Conservation (phyloP, 768 basidiomycete species). For the Pisolithus albus region DNA sequence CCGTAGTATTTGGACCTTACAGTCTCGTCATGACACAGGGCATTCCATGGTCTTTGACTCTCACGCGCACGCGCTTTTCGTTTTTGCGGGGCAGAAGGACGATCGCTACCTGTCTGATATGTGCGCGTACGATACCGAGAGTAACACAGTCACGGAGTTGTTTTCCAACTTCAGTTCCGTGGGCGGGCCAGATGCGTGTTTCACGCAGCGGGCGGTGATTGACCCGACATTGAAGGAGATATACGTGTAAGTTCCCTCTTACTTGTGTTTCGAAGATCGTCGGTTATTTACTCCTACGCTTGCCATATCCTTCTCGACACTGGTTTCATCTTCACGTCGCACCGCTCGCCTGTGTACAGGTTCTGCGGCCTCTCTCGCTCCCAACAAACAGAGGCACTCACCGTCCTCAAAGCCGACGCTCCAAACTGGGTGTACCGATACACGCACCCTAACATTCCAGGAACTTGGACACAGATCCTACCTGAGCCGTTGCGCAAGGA, state of each 20-base stretch:
- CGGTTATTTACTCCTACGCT: not conserved
- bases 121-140: conserved; percentile 62
- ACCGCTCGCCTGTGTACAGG: conserved; percentile 24
- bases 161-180: conserved; percentile 53
- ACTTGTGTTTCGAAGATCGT: not conserved
- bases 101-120: conserved; percentile 68
- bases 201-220: conserved; percentile 68
- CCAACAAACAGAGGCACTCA: conserved; percentile 32
- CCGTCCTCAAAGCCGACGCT: conserved; percentile 39
- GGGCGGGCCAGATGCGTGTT: conserved; percentile 66
- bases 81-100: conserved; percentile 69
- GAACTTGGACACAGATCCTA: conserved; percentile 58
- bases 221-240: conserved; percentile 59
- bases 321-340: not conserved
- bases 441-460: conserved; percentile 40
- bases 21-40: conserved; percentile 31
- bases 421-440: conserved; percentile 69
- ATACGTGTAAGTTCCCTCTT: conserved; percentile 52
- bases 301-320: too few species aligned
- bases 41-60: conserved; percentile 81
- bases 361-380: conserved; percentile 55
- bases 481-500: conserved; percentile 24
- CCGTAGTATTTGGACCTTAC: not conserved
- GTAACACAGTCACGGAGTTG: conserved; percentile 51
- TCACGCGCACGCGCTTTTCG: conserved; percentile 48